Evolutionary conservation across 129 eudicot genomes (phyloP), one percentile per base, ranked within the genome.

Genomic region (Centella asiatica): DNA sequence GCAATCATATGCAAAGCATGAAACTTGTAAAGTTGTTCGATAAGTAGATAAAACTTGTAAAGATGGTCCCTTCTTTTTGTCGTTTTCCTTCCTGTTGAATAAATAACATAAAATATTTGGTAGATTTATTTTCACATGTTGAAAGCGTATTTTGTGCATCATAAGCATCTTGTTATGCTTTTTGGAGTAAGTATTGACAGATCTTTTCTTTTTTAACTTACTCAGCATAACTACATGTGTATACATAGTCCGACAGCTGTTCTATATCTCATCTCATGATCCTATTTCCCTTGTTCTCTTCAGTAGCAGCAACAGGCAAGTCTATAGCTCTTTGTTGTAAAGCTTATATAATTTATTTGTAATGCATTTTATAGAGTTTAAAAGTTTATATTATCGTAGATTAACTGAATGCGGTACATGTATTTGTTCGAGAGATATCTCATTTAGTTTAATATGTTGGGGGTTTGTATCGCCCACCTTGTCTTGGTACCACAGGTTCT

Each of bases 271-370:
- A 6, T 39, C 88, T 33, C 74, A 74, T 19, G 95, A 89, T 77
- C 89, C 87, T 17, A 22, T 73, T 34, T 76, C 64, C 72, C 75
- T 76, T 32, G 68, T 89, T 71, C 92, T 89, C 48, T 83, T 89
- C 85, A 75, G 53, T 40, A 74, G 75, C 69, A 68, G 60, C 75
- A 70, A 71, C 84, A 89, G 95, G 97, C 83, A 85, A 83, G 84
- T 82, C 24, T 66, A 67, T 20, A 74, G 67, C 27, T 66, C 57
- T 39, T 56, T 44, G 15, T 60, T 68, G 25, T 42, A 14, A 31
- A 39, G 19, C 33, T 66, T 6, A 31, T 44, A 31, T 23, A 28
- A 42, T 53, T 8, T 25, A 36, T 18, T 7, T 12, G 29, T 60
- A 22, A 32, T 64, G 57, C 50, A 36, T 27, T 18, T 22, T 29